phyloP scores from a whole-genome alignment of 2,329 filamentous ascomycete genomes.

The Tolypocladium tundrense region DNA sequence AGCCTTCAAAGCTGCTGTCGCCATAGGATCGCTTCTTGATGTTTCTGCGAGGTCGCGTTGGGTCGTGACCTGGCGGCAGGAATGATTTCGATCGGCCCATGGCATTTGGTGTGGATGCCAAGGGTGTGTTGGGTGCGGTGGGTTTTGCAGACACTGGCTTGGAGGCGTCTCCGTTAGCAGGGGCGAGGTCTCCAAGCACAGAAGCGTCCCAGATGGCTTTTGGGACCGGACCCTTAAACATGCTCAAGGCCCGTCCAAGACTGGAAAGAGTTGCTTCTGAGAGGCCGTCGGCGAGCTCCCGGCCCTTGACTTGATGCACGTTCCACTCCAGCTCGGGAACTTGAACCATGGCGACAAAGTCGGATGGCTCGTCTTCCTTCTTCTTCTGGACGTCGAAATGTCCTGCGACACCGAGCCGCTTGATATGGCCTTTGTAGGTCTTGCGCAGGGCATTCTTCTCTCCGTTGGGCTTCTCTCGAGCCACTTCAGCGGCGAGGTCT shows the following conservation, averaged over 20 bases:
- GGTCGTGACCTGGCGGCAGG: constrained; percentile 30
- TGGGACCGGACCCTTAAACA: constrained; percentile 47
- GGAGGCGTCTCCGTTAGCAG: constrained; percentile 26
- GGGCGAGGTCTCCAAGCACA: constrained; percentile 46
- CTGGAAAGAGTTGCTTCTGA: constrained; percentile 30
- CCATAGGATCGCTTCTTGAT: constrained; percentile 69
- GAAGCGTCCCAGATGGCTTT: constrained; percentile 46
- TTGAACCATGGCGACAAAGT: constrained; percentile 41
- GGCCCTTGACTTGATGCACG: constrained; percentile 40
- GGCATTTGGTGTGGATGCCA: constrained; percentile 21
- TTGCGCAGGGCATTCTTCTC: constrained; percentile 58
- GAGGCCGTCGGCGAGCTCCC: constrained; percentile 45
- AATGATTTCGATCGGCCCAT: constrained; percentile 27
- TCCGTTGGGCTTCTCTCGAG: constrained; percentile 53
- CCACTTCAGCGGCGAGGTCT: constrained; percentile 48
- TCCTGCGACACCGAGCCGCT: constrained; percentile 50
- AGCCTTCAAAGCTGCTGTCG: constrained; percentile 65
- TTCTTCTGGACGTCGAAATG: constrained; percentile 50
- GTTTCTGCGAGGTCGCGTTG: constrained; percentile 49
- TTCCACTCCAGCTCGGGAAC: constrained; percentile 48
- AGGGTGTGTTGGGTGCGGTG: constrained; percentile 43
- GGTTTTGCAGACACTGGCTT: constrained; percentile 34
- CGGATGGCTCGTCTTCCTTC: constrained; percentile 37
- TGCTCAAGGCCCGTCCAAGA: constrained; percentile 41
- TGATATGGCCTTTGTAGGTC: constrained; percentile 60